Evolutionary conservation across 371 early-diverging fungal genomes (phyloP), one percentile per base, ranked within the genome.

Genomic region (Zychaea mexicana): DNA sequence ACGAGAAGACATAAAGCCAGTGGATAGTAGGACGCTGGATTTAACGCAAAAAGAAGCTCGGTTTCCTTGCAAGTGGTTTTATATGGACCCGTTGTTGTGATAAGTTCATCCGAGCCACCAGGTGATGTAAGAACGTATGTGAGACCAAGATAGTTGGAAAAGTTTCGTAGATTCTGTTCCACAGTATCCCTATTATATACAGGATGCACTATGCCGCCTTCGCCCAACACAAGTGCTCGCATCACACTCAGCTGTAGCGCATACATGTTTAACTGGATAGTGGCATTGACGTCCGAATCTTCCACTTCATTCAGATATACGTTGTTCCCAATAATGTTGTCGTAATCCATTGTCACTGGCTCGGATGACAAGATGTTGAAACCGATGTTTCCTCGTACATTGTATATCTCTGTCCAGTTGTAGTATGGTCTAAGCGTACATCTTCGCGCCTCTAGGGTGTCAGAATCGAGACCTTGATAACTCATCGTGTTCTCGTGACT

Each of bases 241-340:
- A 62, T 17, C 3, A 62, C 3, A 28, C 57, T 57, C 17, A 67
- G 36, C 31, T 67, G 67, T 8, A 57, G 15, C 2, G 62, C 67
- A 58, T 67, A 67, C 0, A 45, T 15, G 28, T 67, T 67, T 6
- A 57, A 36, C 31, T 28, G 19, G 7, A 54, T 32, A 10, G 19
- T 49, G 26, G 46, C 24, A 19, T 42, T n/a, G n/a, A n/a, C 24
- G 15, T 36, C 2, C 21, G 15, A 6, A 26, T 32, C 19, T 42
- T 42, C 49, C 27, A 17, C 26, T 26, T 7, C 5, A 19, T 49
- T 46, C 52, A 62, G 17, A 15, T 10, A 19, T 31, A 30, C 2
- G 36, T 67, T 49, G n/a, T 67, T 62, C 15, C 62, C 53, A 15
- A 67, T 49, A 10, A 17, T 49, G 8, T 33, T n/a, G 15, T 49